These are phyloP conservation scores for Nicotiana undulata DNA, from an alignment of 257 asterid genomes.

Conservation along the genomic window DNA sequence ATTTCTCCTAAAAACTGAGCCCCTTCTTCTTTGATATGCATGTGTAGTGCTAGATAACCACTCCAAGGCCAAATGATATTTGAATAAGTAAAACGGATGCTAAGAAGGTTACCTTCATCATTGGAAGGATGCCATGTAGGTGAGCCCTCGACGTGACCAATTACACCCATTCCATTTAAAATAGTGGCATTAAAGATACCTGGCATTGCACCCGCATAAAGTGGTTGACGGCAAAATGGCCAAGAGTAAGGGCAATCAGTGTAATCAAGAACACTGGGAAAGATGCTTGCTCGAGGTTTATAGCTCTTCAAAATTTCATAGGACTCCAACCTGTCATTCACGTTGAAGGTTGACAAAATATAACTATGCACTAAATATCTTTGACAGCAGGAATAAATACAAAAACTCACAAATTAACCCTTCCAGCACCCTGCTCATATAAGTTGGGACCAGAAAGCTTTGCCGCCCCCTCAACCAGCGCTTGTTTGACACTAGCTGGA, in stretches of 20 bases:
- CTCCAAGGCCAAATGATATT: constrained; percentile 98
- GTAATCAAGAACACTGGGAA: constrained; percentile 82
- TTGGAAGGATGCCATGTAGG: constrained; percentile 81
- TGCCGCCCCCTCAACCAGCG: constrained; percentile 92
- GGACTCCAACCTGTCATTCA: constrained; percentile 61
- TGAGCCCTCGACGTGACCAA: constrained; percentile 71
- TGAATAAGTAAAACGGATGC: constrained; percentile 75
- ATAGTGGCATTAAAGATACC: constrained; percentile 83
- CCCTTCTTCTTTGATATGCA: constrained; percentile 97
- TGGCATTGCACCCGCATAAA: constrained; percentile 95
- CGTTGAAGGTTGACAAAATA: constrained; percentile 13
- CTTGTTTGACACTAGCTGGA: constrained; percentile 95
- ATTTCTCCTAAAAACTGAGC: constrained; percentile 76
- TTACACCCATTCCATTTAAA: constrained; percentile 87
- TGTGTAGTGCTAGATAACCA: constrained; percentile 82
- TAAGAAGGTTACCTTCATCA: constrained; percentile 83
- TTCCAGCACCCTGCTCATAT: constrained; percentile 99
- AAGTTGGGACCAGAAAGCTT: constrained; percentile 88
- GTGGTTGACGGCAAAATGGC: constrained; percentile 98
- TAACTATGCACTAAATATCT: not conserved
- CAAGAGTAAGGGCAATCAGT: constrained; percentile 95
- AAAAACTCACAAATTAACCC: constrained; percentile 88
- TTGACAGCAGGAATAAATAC: constrained; percentile 10
- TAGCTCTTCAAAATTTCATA: constrained; percentile 77
- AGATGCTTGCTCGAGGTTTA: constrained; percentile 90